phyloP scores from a whole-genome alignment of 2,329 filamentous ascomycete genomes.

The Aspergillus tanneri region DNA sequence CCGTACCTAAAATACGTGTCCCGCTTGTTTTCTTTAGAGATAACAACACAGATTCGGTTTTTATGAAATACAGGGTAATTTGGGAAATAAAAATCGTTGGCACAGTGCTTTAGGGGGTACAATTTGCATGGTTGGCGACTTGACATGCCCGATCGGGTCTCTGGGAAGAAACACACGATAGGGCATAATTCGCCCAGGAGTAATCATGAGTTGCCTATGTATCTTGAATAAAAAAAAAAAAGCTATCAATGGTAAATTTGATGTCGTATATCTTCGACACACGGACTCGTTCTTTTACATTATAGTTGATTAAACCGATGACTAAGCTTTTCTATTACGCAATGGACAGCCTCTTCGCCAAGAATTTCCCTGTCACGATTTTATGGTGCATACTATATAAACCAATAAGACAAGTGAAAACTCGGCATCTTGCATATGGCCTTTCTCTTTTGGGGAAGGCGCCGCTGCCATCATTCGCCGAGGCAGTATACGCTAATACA shows the following conservation, averaged over 20 bases:
- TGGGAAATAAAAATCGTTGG: neutral
- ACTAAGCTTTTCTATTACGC: neutral
- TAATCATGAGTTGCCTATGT: too few species aligned
- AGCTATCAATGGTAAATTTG: too few species aligned
- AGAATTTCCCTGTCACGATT: slow-evolving; percentile 15
- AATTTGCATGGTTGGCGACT: neutral
- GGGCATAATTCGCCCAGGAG: too few species aligned
- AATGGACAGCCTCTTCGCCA: too few species aligned
- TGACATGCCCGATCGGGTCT: neutral
- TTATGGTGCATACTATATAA: slow-evolving; percentile 2
- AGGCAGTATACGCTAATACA: slow-evolving; percentile 9
- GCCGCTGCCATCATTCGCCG: slow-evolving; percentile 5
- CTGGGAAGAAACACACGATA: neutral
- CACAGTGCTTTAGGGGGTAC: neutral
- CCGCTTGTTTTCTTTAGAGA: too few species aligned
- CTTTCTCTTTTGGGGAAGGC: slow-evolving; percentile 11
- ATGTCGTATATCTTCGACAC: too few species aligned
- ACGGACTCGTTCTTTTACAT: too few species aligned
- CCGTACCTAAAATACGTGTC: too few species aligned
- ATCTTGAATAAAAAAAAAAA: too few species aligned
- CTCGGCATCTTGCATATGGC: slow-evolving; percentile 17
- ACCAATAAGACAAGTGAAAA: slow-evolving; percentile 16
- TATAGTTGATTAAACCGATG: too few species aligned
- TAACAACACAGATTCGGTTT: too few species aligned
- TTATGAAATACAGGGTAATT: neutral